Conservation (phyloP, 148 eudicot genomes). For the Camellia sinensis region DNA sequence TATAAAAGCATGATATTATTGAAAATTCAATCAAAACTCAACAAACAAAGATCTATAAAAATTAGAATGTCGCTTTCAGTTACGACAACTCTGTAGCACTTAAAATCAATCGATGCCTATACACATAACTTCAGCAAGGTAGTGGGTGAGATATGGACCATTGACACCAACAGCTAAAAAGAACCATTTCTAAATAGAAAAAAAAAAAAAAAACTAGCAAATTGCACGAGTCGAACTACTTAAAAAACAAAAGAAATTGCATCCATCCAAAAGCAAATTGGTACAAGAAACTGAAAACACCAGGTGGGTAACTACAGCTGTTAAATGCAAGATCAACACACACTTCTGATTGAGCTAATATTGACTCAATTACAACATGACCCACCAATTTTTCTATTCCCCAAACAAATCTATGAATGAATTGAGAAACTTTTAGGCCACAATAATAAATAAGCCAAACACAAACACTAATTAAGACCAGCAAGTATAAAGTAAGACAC, state of each 20-base stretch:
- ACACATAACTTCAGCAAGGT: constrained; percentile 20
- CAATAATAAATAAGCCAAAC: not conserved
- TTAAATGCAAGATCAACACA: not conserved
- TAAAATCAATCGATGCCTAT: not conserved
- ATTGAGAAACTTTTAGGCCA: not conserved
- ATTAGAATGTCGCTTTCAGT: constrained; percentile 22
- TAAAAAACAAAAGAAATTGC: not conserved
- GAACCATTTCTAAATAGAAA: not conserved
- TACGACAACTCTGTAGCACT: constrained; percentile 12
- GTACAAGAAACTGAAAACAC: not conserved
- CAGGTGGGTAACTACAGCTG: not conserved
- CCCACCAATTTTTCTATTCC: not conserved
- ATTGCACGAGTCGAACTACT: constrained; percentile 2
- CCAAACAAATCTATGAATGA: not conserved
- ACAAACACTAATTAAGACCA: not conserved
- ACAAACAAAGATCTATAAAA: not conserved
- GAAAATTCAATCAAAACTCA: constrained; percentile 15
- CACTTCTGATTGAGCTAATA: not conserved
- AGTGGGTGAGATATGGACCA: not conserved
- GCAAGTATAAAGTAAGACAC: not conserved
- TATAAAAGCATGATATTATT: constrained; percentile 18
- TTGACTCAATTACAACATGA: not conserved
- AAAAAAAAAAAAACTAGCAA: not conserved
- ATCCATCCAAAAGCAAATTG: not conserved
- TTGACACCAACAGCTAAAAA: not conserved